These are phyloP conservation scores for Fusarium papillatum DNA, from an alignment of 2,329 filamentous ascomycete genomes.

Conservation along the genomic window DNA sequence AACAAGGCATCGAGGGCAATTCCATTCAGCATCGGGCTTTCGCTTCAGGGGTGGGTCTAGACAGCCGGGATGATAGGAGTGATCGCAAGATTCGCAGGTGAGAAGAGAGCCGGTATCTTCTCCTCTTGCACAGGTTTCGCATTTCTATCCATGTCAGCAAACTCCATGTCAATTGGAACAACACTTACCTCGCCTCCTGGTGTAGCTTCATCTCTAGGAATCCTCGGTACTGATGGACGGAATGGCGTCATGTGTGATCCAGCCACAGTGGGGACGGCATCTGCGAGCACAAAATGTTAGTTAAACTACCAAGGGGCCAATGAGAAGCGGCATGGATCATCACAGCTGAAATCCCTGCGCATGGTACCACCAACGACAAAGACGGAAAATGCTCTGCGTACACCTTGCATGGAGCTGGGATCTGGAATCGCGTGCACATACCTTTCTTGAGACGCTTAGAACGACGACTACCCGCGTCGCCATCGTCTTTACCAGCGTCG, in stretches of 20 bases:
- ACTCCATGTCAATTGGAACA: conserved; percentile 6
- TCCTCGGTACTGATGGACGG: conserved; percentile 81
- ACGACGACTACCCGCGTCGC: conserved; percentile 78
- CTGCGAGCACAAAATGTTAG: conserved; percentile 48
- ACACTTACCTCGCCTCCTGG: conserved; percentile 56
- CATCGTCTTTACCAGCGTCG: conserved; percentile 67
- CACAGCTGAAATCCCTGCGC: conserved; percentile 42
- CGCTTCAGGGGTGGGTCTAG: conserved; percentile 87
- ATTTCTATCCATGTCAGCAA: conserved; percentile 66
- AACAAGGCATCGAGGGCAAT: conserved; percentile 94
- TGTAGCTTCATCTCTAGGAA: conserved; percentile 67
- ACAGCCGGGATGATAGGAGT: conserved; percentile 88
- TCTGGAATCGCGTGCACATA: conserved; percentile 26
- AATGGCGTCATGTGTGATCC: conserved; percentile 98
- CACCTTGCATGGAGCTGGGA: conserved; percentile 25
- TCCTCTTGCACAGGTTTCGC: conserved; percentile 87
- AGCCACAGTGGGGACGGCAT: conserved; percentile 85
- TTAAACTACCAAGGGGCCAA: conserved; percentile 30
- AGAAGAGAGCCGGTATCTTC: conserved; percentile 80
- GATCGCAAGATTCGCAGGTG: conserved; percentile 92
- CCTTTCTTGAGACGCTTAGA: conserved; percentile 92
- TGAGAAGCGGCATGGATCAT: conserved; percentile 35
- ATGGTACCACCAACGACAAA: conserved; percentile 27
- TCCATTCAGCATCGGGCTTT: conserved; percentile 91
- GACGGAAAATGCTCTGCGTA: conserved; percentile 36